Evolutionary conservation across 1,284 basidiomycete species (phyloP).

Genomic region (Austropuccinia psidii): DNA sequence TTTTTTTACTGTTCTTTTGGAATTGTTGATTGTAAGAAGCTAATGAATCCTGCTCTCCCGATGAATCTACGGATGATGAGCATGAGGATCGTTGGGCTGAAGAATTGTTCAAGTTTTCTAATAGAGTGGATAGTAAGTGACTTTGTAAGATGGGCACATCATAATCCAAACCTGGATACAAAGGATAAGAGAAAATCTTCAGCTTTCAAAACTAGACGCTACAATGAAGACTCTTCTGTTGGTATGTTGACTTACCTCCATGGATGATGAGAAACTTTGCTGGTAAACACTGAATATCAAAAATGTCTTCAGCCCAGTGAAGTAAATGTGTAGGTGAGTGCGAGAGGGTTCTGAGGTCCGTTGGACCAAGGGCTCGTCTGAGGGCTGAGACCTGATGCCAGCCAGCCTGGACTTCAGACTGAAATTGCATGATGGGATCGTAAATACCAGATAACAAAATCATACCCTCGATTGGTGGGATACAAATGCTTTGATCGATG

Average conservation of each 20-base stretch:
- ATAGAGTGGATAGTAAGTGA: constrained; percentile 44
- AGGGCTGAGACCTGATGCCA: not conserved
- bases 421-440: constrained; percentile 40
- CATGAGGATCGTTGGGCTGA: not conserved
- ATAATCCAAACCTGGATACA: constrained; percentile 43
- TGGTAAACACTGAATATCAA: constrained; percentile 44
- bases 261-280: constrained; percentile 43
- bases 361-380: constrained; percentile 1
- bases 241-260: constrained; percentile 7
- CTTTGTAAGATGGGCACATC: constrained; percentile 45
- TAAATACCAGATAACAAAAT: constrained; percentile 40
- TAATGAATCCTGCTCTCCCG: not conserved
- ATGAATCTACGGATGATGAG: not conserved
- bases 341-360: constrained; percentile 27
- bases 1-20: too few relatives aligned
- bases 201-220: not conserved
- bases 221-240: not conserved
- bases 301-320: constrained; percentile 42
- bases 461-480: constrained; percentile 39
- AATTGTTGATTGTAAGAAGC: not conserved
- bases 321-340: constrained; percentile 47
- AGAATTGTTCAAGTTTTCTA: constrained; percentile 40
- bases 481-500: not conserved
- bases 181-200: constrained; percentile 37
- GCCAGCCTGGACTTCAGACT: constrained; percentile 35